Base-by-base conservation (phyloP, 495 filamentous ascomycete species). In the Xylaria grammica region DNA sequence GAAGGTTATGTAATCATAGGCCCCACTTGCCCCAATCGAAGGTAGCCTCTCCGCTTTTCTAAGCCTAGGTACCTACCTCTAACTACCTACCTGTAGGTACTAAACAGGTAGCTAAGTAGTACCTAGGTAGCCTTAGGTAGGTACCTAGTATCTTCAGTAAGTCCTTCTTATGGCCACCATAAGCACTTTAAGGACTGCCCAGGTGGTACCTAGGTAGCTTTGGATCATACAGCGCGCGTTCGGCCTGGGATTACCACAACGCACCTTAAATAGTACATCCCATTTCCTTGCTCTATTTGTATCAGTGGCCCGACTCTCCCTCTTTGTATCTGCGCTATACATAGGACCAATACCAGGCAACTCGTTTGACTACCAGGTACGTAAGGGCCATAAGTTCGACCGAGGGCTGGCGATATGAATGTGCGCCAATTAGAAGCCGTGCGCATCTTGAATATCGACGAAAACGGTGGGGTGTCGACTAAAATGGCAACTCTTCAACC, bases 401-500 rank as follows among this genome's bases (percentile, higher is more conserved):
- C 36, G 49, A 27, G 48, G 60, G 3, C 49, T 58, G 30, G 49
- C 46, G 27, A 57, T 34, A 32, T 11, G 50, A 0, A 29, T 64
- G 62, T 53, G 62, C 62, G 60, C 65, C 65, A 67, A 67, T 67
- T 60, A 67, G 22, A 56, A 46, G 44, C 65, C 50, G 22, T 49
- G 60, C 65, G 65, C 65, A 67, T 63, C 17, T 22, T 29, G 52
- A 58, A 42, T 42, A 48, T 57, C 50, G 53, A 51, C 42, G 3
- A 56, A 56, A 32, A 22, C 34, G 58, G 62, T 59, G 56, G 62
- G 62, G 62, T 49, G 44, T 50, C 52, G 62, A 58, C 53, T 64
- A 58, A 57, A 57, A 64, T 49, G 27, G 58, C 20, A 51, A 56
- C 32, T 56, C 29, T 56, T 51, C 61, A 56, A 56, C 29, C 42